Base-by-base conservation (phyloP, 1,139 yeast genomes). In the Yamadazyma mexicana region DNA sequence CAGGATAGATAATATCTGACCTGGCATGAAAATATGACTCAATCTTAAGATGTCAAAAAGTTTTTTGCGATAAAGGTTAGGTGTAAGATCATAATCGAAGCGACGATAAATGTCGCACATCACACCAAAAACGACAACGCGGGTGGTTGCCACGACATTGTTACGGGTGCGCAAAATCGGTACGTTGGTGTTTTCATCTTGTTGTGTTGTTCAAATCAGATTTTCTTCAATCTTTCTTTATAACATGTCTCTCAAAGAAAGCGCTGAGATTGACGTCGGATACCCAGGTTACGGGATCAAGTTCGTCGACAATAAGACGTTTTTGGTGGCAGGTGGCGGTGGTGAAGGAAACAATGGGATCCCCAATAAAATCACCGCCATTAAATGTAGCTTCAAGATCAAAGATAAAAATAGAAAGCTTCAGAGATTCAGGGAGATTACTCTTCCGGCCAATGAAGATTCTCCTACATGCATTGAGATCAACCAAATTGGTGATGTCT, bases 261-360 rank as follows among this genome's bases (percentile, higher is more conserved):
- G 69, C 36, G 70, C 68, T 5, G 56, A 64, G 5, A 59, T 76
- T 42, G 81, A 83, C 52, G 69, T 83, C 34, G 91, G 87, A 3
- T 88, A 85, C 55, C 98, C 98, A 1, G 75, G 88, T 12, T 86
- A 83, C 54, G 94, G 87, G 2, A 82, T 91, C 43, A 76, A 77
- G 48, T 91, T 87, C 58, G 69, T 83, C 39, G 73, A 79, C 50
- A 75, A 81, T 50, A 68, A 73, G 48, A 76, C 83, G 3, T 61
- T 89, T 26, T 61, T 89, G 38, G 86, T 85, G 22, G 80, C 89
- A 5, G 98, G 98, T 31, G 98, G 98, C 33, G 97, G 97, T 28
- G 98, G 97, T 29, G 95, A 87, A 60, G 95, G 95, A 12, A 83
- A 78, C 54, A 73, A 87, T 55, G 97, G 96, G 33, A 80, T 89